A percentile compares a stretch with the other conserved stretches of the same genome.
phyloP scores from a whole-genome alignment of 1,284 basidiomycete species.

The Lignosus rhinocerotis region DNA sequence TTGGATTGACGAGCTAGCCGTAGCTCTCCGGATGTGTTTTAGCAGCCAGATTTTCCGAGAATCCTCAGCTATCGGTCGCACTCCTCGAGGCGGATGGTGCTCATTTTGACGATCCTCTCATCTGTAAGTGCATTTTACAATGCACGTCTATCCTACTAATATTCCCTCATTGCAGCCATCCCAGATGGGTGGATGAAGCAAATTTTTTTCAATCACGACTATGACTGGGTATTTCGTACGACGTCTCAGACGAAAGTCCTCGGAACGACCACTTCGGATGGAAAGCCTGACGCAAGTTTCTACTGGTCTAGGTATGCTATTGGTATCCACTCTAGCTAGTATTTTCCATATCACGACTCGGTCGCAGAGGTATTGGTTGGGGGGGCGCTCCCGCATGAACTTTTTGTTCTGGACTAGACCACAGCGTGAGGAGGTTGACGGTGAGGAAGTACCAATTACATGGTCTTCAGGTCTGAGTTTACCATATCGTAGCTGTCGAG shows the following conservation, averaged over 20 bases:
- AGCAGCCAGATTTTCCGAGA: constrained; percentile 17
- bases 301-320: constrained; percentile 3
- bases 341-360: not conserved
- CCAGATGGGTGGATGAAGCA: constrained; percentile 17
- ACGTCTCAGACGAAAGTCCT: constrained; percentile 8
- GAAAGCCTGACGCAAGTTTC: constrained; percentile 10
- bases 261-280: not conserved
- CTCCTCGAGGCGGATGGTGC: constrained; percentile 23
- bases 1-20: not conserved
- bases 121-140: constrained; percentile 12
- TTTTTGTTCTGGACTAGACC: constrained; percentile 19
- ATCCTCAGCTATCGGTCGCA: constrained; percentile 15
- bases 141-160: no score
- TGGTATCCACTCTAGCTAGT: no score
- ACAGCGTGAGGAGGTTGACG: constrained; percentile 18
- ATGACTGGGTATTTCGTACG: constrained; percentile 21
- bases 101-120: constrained; percentile 17
- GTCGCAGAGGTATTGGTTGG: constrained; percentile 24
- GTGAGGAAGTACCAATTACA: not conserved
- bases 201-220: constrained; percentile 17
- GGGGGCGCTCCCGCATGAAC: constrained; percentile 21
- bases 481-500: constrained; percentile 17
- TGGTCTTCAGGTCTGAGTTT: not conserved
- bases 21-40: constrained; percentile 16
- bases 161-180: no score